Percentiles rank a stretch among this genome's conserved stretches.
phyloP scores from a whole-genome alignment of 768 basidiomycete species.

The Glaciozyma martinii region DNA sequence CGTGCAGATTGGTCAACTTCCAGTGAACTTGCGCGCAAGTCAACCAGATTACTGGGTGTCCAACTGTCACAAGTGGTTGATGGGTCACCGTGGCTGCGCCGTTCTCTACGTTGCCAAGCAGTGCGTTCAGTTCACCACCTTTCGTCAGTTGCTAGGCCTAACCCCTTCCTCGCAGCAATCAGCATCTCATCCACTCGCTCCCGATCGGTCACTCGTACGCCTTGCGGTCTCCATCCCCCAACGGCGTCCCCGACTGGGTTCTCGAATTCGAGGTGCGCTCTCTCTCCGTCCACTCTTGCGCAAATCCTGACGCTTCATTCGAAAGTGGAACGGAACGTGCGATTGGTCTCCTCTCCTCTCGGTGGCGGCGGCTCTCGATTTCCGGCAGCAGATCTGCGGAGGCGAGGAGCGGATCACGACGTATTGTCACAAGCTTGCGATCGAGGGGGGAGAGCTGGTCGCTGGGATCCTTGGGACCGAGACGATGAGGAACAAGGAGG shows the following conservation, averaged over 20 bases:
- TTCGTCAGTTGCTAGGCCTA: not conserved
- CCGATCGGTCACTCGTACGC: conserved; percentile 15
- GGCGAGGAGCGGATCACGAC: conserved; percentile 63
- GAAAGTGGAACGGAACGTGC: conserved; percentile 36
- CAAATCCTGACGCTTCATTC: not conserved
- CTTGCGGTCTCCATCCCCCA: not conserved
- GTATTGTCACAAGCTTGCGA: conserved; percentile 62
- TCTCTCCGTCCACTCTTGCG: not conserved
- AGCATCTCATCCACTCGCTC: conserved; percentile 22
- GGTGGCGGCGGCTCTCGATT: conserved; percentile 52
- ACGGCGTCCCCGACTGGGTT: conserved; percentile 1
- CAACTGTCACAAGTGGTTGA: conserved; percentile 34
- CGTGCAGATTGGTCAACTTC: conserved; percentile 39
- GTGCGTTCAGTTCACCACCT: not conserved
- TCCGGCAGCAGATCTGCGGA: conserved; percentile 56
- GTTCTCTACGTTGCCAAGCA: conserved; percentile 27
- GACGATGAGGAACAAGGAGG: conserved; percentile 52
- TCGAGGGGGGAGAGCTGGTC: conserved; percentile 55
- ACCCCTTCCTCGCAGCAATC: not conserved
- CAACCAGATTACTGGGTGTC: conserved; percentile 39
- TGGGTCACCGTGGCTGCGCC: conserved; percentile 26
- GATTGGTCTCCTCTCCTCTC: conserved; percentile 37
- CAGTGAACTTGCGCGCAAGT: conserved; percentile 36
- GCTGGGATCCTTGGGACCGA: conserved; percentile 55
- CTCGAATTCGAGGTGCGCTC: conserved; percentile 9